A percentile compares a stretch with the other conserved stretches of the same genome.
phyloP scores from a whole-genome alignment of 352 stramenopile genomes.

The Phytopythium mirpurense region DNA sequence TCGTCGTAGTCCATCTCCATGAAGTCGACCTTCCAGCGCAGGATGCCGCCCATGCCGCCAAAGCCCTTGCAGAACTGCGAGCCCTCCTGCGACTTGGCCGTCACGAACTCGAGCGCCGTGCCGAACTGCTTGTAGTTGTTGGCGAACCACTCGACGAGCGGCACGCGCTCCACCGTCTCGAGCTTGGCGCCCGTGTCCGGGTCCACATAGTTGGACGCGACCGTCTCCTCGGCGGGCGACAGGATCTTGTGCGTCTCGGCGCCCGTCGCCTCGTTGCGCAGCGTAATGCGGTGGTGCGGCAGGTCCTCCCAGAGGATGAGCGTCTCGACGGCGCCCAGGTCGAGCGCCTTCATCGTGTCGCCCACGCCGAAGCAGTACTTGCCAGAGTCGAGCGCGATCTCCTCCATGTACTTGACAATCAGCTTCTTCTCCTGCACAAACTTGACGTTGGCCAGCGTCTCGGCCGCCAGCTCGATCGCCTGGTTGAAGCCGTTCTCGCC shows the following conservation, averaged over 20 bases:
- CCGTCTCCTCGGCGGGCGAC: constrained; percentile 84
- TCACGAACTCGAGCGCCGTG: constrained; percentile 98
- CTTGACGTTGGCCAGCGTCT: constrained; percentile 98
- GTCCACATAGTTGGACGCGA: constrained; percentile 96
- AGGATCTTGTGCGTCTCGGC: constrained; percentile 82
- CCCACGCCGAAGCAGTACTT: constrained; percentile 99
- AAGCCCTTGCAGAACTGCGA: constrained; percentile 99
- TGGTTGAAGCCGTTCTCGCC: constrained; percentile 99
- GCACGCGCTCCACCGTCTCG: constrained; percentile 95
- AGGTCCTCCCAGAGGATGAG: constrained; percentile 99
- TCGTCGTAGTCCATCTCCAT: constrained; percentile 96
- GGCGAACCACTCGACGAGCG: constrained; percentile 99
- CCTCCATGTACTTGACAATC: constrained; percentile 99
- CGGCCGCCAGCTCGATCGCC: constrained; percentile 97
- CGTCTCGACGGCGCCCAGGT: constrained; percentile 98
- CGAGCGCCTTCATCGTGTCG: constrained; percentile 98
- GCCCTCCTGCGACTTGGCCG: constrained; percentile 96
- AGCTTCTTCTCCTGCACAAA: constrained; percentile 99
- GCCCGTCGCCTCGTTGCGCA: constrained; percentile 92
- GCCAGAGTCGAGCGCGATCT: constrained; percentile 98
- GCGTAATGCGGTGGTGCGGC: constrained; percentile 90
- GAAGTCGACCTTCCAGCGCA: constrained; percentile 99
- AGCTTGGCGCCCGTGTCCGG: constrained; percentile 93
- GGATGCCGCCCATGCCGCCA: constrained; percentile 97
- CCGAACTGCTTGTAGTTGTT: constrained; percentile 99